These are phyloP conservation scores for Phytophthora pinifolia DNA, from an alignment of 352 stramenopile genomes.

Conservation along the genomic window DNA sequence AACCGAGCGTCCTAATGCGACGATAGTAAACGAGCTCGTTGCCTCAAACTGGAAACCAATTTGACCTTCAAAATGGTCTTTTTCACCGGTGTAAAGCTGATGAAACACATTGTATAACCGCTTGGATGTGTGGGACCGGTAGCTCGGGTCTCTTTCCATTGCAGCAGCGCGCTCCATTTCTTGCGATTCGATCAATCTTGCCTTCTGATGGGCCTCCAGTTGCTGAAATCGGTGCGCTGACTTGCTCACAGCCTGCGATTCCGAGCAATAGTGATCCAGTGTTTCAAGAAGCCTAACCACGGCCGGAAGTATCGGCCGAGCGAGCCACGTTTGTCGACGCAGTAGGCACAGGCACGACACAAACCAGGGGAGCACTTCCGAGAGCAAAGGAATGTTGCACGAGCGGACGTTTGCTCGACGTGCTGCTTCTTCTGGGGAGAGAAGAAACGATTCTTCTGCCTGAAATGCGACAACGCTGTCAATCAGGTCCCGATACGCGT, in stretches of 20 bases:
- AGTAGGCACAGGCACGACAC: conserved; percentile 79
- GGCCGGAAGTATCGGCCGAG: conserved; percentile 62
- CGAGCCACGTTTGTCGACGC: conserved; percentile 78
- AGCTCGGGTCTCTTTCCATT: conserved; percentile 46
- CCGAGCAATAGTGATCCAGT: conserved; percentile 76
- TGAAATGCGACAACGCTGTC: conserved; percentile 50
- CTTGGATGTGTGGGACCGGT: conserved; percentile 56
- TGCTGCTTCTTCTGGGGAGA: conserved; percentile 22
- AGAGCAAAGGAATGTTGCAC: conserved; percentile 55
- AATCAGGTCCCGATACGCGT: conserved; percentile 55
- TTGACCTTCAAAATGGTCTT: conserved; percentile 89
- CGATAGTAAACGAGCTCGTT: conserved; percentile 75
- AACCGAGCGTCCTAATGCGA: conserved; percentile 80
- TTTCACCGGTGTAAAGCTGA: conserved; percentile 87
- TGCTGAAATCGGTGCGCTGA: conserved; percentile 64
- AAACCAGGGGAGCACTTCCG: conserved; percentile 73
- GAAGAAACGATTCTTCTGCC: conserved; percentile 48
- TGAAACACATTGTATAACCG: conserved; percentile 88
- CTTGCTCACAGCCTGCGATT: conserved; percentile 57
- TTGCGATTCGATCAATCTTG: conserved; percentile 61
- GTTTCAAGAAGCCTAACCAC: conserved; percentile 63
- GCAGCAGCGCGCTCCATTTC: conserved; percentile 60
- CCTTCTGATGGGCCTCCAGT: conserved; percentile 61
- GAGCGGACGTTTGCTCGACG: conserved; percentile 41
- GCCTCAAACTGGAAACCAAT: conserved; percentile 91